These are phyloP conservation scores for Lactarius trivialis DNA, from an alignment of 768 basidiomycete genomes.

Conservation along the genomic window DNA sequence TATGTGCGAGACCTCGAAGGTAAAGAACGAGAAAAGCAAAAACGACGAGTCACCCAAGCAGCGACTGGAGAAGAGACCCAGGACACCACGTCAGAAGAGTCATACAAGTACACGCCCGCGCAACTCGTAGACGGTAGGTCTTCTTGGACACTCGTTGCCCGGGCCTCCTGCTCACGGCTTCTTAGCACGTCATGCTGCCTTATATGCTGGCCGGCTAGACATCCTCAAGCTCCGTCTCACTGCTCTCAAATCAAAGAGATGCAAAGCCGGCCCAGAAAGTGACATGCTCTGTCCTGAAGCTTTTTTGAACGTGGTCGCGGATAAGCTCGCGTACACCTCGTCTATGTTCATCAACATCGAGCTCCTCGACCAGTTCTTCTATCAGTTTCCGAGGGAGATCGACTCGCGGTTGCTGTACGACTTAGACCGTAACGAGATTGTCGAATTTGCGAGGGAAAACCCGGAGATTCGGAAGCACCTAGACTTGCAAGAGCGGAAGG, in stretches of 20 bases:
- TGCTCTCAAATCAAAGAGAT: slow-evolving; percentile 85
- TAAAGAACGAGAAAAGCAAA: slow-evolving; percentile 58
- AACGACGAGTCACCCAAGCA: slow-evolving; percentile 38
- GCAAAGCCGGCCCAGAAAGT: slow-evolving; percentile 79
- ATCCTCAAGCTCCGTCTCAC: slow-evolving; percentile 82
- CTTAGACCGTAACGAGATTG: slow-evolving; percentile 84
- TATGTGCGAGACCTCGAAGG: slow-evolving; percentile 84
- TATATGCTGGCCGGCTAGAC: slow-evolving; percentile 74
- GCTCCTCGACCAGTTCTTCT: slow-evolving; percentile 96
- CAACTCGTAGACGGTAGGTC: slow-evolving; percentile 85
- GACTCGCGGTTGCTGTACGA: slow-evolving; percentile 90
- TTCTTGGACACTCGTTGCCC: background rate
- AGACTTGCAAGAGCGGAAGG: slow-evolving; percentile 93
- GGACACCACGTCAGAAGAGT: slow-evolving; percentile 38
- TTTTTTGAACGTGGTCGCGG: slow-evolving; percentile 93
- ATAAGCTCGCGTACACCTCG: slow-evolving; percentile 93
- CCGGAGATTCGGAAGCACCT: slow-evolving; percentile 81
- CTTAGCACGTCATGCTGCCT: slow-evolving; percentile 84
- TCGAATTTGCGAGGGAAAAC: slow-evolving; percentile 92
- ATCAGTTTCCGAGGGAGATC: slow-evolving; percentile 98
- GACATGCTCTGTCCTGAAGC: slow-evolving; percentile 93
- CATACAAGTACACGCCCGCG: slow-evolving; percentile 86
- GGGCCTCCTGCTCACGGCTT: background rate
- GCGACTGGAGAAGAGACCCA: slow-evolving; percentile 33
- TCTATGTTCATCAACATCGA: slow-evolving; percentile 99